phyloP scores from a whole-genome alignment of 768 basidiomycete species.

The Chiua virens region DNA sequence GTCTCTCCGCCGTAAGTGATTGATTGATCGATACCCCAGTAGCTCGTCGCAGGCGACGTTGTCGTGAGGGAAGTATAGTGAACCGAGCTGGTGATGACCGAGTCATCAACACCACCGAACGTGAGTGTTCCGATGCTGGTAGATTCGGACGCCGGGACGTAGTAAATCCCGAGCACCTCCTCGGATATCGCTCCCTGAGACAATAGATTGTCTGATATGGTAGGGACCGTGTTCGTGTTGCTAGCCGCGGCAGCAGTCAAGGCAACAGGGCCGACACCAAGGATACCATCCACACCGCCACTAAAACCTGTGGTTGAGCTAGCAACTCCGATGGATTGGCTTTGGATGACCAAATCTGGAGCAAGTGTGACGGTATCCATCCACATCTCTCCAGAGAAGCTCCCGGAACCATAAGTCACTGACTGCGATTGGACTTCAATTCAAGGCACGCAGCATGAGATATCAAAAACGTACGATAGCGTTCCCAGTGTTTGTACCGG shows the following conservation, averaged over 20 bases:
- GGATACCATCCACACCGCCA: not conserved
- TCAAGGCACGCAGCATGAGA: not conserved
- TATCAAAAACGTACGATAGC: slow-evolving; percentile 8
- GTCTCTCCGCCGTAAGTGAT: not conserved
- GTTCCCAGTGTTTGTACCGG: slow-evolving; percentile 13
- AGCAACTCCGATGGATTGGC: not conserved
- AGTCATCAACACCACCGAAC: slow-evolving; percentile 21
- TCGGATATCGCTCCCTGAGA: slow-evolving; percentile 25
- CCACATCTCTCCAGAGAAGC: slow-evolving; percentile 1
- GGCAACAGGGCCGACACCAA: not conserved
- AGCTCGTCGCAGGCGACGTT: slow-evolving; percentile 19
- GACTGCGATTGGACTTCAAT: not conserved
- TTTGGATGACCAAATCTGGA: not conserved
- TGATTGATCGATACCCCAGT: slow-evolving; percentile 29
- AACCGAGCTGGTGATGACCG: slow-evolving; percentile 16
- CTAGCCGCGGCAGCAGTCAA: not conserved
- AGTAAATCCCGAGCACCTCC: slow-evolving; percentile 30
- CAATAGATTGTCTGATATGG: slow-evolving; percentile 36
- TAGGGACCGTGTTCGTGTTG: slow-evolving; percentile 20
- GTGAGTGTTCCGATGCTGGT: slow-evolving; percentile 23
- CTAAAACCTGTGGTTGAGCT: not conserved
- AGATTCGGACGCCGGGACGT: slow-evolving; percentile 18
- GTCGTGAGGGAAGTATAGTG: slow-evolving; percentile 21
- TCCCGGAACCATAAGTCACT: not conserved
- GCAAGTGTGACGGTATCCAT: not conserved